Evolutionary conservation across 2,329 filamentous ascomycete genomes (phyloP).

Genomic region (Diaporthe velutina): DNA sequence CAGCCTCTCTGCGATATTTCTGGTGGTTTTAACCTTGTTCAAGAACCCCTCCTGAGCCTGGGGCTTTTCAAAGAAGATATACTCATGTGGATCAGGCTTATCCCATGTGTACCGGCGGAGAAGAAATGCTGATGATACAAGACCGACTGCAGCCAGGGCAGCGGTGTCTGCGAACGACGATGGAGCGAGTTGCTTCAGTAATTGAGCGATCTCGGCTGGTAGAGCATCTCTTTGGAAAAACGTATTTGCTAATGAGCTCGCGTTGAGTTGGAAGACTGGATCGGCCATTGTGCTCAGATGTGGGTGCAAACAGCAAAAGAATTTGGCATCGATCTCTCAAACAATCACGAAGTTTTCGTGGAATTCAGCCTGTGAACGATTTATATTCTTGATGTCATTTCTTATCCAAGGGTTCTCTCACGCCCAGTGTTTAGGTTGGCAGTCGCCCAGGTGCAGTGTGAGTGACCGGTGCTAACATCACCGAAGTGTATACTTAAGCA

Average conservation of each 20-base stretch:
- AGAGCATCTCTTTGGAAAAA: conserved; percentile 5
- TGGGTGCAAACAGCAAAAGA: background rate
- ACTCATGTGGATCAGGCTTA: conserved; percentile 35
- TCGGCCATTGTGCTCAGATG: conserved; percentile 3
- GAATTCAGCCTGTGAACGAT: background rate
- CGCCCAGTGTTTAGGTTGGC: background rate
- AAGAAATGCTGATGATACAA: conserved; percentile 51
- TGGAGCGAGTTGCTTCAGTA: conserved; percentile 29
- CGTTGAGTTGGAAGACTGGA: conserved; percentile 6
- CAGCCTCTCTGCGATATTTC: conserved; percentile 39
- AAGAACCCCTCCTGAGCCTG: conserved; percentile 33
- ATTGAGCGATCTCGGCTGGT: background rate
- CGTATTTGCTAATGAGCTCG: background rate
- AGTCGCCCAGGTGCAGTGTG: background rate
- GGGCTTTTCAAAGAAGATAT: conserved; percentile 38
- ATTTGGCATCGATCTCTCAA: background rate
- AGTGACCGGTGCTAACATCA: background rate
- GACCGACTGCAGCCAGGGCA: conserved; percentile 36
- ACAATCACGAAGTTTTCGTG: background rate
- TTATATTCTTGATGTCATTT: background rate
- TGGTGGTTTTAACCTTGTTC: conserved; percentile 24
- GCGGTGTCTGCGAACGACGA: conserved; percentile 29
- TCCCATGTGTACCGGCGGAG: conserved; percentile 37
- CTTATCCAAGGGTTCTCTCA: too few relatives aligned
- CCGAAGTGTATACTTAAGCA: background rate